These are phyloP conservation scores for Dioscorea dumetorum DNA, from an alignment of 106 monocot species.

Conservation along the genomic window DNA sequence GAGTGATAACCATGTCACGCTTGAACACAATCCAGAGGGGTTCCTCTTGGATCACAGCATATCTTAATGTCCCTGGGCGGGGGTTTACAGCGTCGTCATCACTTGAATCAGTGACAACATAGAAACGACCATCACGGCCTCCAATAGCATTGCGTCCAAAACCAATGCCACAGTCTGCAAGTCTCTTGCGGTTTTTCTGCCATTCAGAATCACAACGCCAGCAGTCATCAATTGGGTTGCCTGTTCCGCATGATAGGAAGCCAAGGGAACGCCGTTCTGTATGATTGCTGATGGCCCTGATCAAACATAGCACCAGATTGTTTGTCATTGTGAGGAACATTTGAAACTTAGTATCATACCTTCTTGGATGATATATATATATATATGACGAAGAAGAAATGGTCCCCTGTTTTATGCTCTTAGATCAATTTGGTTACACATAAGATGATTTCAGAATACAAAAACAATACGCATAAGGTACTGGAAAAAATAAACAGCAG, in stretches of 20 bases:
- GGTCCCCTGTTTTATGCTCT: not conserved
- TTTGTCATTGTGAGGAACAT: not conserved
- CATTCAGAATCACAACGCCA: conserved; percentile 17
- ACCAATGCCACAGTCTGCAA: conserved; percentile 11
- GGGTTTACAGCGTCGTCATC: conserved; percentile 15
- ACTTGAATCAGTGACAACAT: conserved; percentile 7
- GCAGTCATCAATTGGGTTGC: conserved; percentile 21
- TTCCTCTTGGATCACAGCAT: conserved; percentile 8
- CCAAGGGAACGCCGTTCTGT: conserved; percentile 7
- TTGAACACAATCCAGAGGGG: conserved; percentile 12
- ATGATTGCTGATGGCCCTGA: conserved; percentile 1
- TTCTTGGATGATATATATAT: not conserved
- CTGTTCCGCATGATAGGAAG: conserved; percentile 9
- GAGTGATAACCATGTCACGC: conserved; percentile 13
- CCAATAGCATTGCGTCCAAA: conserved; percentile 14
- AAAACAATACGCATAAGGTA: no score
- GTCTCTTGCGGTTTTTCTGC: conserved; percentile 8
- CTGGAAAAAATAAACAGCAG: no score
- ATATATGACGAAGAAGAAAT: not conserved
- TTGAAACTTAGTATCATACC: not conserved
- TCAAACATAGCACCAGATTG: not conserved
- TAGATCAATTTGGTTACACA: not conserved
- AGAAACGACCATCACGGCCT: conserved; percentile 14
- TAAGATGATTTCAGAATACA: not conserved
- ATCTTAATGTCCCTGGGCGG: not conserved